A percentile compares a stretch with the other conserved stretches of the same genome.
phyloP scores from a whole-genome alignment of 2,329 filamentous ascomycete species.

The Paecilomyces formosus region DNA sequence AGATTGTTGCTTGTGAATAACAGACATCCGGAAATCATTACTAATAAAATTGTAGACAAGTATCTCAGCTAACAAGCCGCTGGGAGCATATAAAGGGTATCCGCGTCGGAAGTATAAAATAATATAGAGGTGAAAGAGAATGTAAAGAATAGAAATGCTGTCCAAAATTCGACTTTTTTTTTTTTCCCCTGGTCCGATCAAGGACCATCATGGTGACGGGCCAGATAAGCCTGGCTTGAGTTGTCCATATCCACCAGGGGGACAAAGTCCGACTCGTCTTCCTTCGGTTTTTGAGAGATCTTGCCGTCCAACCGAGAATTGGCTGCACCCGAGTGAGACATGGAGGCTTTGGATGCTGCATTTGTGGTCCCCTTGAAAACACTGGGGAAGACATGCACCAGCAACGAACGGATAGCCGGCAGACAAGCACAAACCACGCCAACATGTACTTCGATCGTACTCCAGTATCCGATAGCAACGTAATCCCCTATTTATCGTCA shows the following conservation, averaged over 20 bases:
- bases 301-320: conserved; percentile 9
- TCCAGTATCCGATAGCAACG: conserved; percentile 21
- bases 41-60: neutral
- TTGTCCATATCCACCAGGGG: conserved; percentile 13
- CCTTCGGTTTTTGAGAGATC: conserved; percentile 9
- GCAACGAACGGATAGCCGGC: conserved; percentile 27
- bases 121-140: neutral
- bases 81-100: neutral
- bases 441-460: conserved; percentile 22
- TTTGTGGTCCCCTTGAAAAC: conserved; percentile 25
- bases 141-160: neutral
- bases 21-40: neutral
- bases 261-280: conserved; percentile 11
- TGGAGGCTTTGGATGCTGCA: conserved; percentile 7
- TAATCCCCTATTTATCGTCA: conserved; percentile 19
- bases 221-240: conserved; percentile 11
- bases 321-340: conserved; percentile 7
- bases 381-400: conserved; percentile 30
- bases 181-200: neutral
- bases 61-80: neutral
- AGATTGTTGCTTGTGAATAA: neutral
- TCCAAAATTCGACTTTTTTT: neutral
- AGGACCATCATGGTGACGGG: neutral
- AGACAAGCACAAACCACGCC: conserved; percentile 24
- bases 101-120: neutral